Evolutionary conservation across 1,284 basidiomycete species (phyloP).

Genomic region (Microbotryum violaceum): DNA sequence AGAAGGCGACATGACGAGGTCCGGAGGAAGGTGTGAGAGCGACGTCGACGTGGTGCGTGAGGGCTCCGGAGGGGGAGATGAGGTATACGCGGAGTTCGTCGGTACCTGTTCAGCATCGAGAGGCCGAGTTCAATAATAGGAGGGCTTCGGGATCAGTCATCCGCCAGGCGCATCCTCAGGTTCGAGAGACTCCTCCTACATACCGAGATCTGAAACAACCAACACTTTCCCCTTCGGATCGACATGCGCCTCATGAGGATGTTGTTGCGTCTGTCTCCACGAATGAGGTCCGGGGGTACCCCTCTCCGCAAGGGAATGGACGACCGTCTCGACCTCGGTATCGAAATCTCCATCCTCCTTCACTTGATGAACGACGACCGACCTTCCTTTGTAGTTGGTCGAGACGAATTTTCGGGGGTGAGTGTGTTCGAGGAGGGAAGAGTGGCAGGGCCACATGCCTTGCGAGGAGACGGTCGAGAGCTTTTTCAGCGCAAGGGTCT

Average conservation of each 20-base stretch:
- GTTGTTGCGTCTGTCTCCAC: slow-evolving; percentile 16
- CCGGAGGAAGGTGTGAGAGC: slow-evolving; percentile 7
- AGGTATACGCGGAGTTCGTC: slow-evolving; percentile 18
- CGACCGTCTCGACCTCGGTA: not conserved
- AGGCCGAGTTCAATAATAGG: too few relatives aligned
- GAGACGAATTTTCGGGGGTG: slow-evolving; percentile 8
- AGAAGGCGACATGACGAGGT: slow-evolving; percentile 23
- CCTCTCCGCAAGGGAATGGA: not conserved
- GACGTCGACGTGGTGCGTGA: slow-evolving; percentile 4
- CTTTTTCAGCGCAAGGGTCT: not conserved
- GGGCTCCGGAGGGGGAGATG: slow-evolving; percentile 1
- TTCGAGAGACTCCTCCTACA: too few relatives aligned
- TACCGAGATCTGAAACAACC: slow-evolving; percentile 23
- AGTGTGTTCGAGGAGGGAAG: not conserved
- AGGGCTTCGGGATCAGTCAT: too few relatives aligned
- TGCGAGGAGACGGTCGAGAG: slow-evolving; percentile 1
- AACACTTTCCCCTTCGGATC: slow-evolving; percentile 12
- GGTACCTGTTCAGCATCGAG: slow-evolving; percentile 7
- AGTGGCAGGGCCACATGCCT: slow-evolving; percentile 23
- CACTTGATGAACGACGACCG: not conserved
- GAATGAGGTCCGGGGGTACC: slow-evolving; percentile 8
- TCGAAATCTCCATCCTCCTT: slow-evolving; percentile 10
- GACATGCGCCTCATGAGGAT: slow-evolving; percentile 26
- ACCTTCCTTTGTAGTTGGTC: slow-evolving; percentile 23
- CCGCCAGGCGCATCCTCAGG: too few relatives aligned